Evolutionary conservation across 2,329 filamentous ascomycete species (phyloP).

Genomic region (Sclerotinia trifoliorum): DNA sequence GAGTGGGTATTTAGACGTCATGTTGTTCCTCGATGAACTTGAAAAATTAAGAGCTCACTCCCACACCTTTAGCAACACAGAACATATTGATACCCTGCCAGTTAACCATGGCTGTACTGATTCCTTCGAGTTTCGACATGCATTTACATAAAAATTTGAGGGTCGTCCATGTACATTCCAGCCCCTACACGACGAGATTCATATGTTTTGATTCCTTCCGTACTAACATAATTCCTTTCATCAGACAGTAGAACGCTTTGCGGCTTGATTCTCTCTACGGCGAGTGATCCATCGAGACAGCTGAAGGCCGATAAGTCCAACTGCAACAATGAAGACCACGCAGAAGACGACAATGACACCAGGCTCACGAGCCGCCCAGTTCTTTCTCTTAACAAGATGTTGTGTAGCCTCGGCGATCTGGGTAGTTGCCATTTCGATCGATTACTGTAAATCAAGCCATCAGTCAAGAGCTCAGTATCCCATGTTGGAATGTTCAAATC

Average conservation of each 20-base stretch:
- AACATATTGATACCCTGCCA: neutral
- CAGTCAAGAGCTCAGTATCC: neutral
- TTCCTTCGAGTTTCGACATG: neutral
- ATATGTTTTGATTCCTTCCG: neutral
- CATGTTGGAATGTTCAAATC: neutral
- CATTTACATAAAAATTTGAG: neutral
- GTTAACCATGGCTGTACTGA: neutral
- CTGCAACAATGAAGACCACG: slow-evolving; percentile 56
- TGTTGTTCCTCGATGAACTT: neutral
- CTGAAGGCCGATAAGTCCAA: slow-evolving; percentile 52
- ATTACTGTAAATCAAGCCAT: slow-evolving; percentile 17
- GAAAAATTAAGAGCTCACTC: neutral
- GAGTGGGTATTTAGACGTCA: neutral
- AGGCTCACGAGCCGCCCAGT: slow-evolving; percentile 57
- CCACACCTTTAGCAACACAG: neutral
- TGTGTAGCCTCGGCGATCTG: slow-evolving; percentile 27
- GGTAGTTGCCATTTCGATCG: slow-evolving; percentile 30
- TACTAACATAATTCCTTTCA: neutral
- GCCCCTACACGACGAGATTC: neutral
- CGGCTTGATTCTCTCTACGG: slow-evolving; percentile 23
- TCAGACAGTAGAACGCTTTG: slow-evolving; percentile 14
- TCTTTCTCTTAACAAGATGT: slow-evolving; percentile 52
- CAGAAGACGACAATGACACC: slow-evolving; percentile 63
- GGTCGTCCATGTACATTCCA: neutral
- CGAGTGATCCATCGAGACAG: slow-evolving; percentile 46